A percentile compares a stretch with the other conserved stretches of the same genome.
These are phyloP conservation scores for Hypholoma sublateritium DNA, from an alignment of 768 basidiomycete species.

Conservation along the genomic window DNA sequence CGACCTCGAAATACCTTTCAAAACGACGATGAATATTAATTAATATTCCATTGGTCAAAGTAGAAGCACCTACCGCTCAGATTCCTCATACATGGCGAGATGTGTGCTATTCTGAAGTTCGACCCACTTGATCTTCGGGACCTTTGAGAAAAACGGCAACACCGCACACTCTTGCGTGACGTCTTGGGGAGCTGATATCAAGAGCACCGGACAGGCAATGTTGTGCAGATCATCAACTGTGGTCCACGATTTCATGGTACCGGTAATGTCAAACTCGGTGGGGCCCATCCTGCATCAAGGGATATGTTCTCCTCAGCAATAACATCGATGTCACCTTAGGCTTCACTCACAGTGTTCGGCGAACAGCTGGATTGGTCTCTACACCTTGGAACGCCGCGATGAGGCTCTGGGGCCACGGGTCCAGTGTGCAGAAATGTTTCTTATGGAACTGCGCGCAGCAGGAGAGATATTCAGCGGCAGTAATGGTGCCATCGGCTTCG, in stretches of 20 bases:
- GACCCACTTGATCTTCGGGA: background rate
- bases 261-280: background rate
- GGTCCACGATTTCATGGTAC: background rate
- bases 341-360: background rate
- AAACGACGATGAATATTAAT: background rate
- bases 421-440: slow-evolving; percentile 41
- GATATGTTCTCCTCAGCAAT: background rate
- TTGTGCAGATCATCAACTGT: slow-evolving; percentile 1
- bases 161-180: slow-evolving; percentile 3
- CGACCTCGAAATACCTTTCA: background rate
- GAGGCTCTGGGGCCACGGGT: slow-evolving; percentile 29
- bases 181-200: background rate
- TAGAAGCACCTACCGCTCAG: background rate
- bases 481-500: slow-evolving; percentile 41
- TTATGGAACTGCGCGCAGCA: slow-evolving; percentile 42
- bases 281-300: background rate
- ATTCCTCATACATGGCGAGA: slow-evolving; percentile 5
- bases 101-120: slow-evolving; percentile 4
- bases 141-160: background rate
- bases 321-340: background rate
- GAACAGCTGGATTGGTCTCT: background rate
- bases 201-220: background rate
- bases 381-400: background rate
- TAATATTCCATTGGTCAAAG: too few species aligned
- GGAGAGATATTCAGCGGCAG: slow-evolving; percentile 41